A percentile compares a stretch with the other conserved stretches of the same genome.
phyloP scores from a whole-genome alignment of 441 rosid genomes.

The Populus hybrid region DNA sequence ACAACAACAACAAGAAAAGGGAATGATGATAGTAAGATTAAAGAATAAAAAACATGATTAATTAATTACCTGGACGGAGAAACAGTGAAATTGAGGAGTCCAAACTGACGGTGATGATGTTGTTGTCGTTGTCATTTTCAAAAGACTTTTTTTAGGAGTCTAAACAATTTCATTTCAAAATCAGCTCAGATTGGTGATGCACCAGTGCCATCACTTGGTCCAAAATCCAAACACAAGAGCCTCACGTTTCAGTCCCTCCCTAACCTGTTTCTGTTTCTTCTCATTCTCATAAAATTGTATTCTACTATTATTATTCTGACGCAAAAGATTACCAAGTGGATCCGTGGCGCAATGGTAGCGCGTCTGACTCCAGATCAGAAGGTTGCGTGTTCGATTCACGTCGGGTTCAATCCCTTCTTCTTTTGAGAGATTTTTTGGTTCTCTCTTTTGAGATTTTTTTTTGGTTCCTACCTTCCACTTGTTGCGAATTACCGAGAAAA shows the following conservation, averaged over 20 bases:
- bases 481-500: not conserved
- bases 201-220: not conserved
- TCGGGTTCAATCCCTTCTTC: constrained; percentile 49
- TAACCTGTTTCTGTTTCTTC: not conserved
- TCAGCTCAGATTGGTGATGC: not conserved
- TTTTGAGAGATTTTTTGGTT: too few relatives aligned
- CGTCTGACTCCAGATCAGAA: constrained; percentile 99
- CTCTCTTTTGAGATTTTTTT: too few relatives aligned
- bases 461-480: not conserved
- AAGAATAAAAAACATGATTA: not conserved
- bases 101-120: constrained; percentile 21
- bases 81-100: constrained; percentile 42
- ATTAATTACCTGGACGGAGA: constrained; percentile 38
- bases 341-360: constrained; percentile 99
- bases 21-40: not conserved
- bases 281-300: not conserved
- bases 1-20: too few relatives aligned
- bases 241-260: not conserved
- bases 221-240: not conserved
- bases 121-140: constrained; percentile 25
- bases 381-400: constrained; percentile 98
- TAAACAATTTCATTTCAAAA: not conserved
- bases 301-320: constrained; percentile 33
- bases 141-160: not conserved
- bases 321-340: constrained; percentile 56